These are phyloP conservation scores for Sporobolomyces pararoseus DNA, from an alignment of 768 basidiomycete species.

Conservation along the genomic window DNA sequence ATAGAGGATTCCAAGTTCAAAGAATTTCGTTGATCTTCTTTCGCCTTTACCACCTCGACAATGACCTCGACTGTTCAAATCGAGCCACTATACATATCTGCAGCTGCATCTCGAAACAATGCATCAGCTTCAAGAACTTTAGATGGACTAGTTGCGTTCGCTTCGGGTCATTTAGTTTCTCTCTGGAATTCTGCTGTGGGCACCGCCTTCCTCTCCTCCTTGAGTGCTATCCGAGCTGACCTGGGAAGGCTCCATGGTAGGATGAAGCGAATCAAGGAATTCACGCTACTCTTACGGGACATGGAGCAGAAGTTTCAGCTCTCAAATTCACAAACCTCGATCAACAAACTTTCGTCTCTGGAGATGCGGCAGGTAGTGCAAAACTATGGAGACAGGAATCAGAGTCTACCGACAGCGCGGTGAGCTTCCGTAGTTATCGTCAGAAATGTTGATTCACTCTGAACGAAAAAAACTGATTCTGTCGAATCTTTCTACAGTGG, in stretches of 20 bases:
- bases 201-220: constrained; percentile 17
- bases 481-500: constrained; percentile 64
- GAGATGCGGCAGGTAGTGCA: constrained; percentile 70
- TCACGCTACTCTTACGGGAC: constrained; percentile 67
- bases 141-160: constrained; percentile 58
- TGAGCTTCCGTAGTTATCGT: not conserved
- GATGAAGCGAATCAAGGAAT: constrained; percentile 53
- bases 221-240: not conserved
- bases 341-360: constrained; percentile 58
- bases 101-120: constrained; percentile 47
- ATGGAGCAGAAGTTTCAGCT: constrained; percentile 69
- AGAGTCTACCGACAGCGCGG: not conserved
- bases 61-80: not conserved
- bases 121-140: constrained; percentile 44
- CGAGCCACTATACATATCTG: constrained; percentile 45
- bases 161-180: constrained; percentile 58
- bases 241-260: not conserved
- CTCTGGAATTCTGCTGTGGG: constrained; percentile 61
- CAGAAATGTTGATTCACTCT: not conserved
- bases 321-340: constrained; percentile 62
- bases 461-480: constrained; percentile 15
- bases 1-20: not conserved
- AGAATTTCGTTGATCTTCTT: not conserved
- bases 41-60: not conserved
- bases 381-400: constrained; percentile 58